Conservation (phyloP, 116 monocot species). For the Zostera marina region DNA sequence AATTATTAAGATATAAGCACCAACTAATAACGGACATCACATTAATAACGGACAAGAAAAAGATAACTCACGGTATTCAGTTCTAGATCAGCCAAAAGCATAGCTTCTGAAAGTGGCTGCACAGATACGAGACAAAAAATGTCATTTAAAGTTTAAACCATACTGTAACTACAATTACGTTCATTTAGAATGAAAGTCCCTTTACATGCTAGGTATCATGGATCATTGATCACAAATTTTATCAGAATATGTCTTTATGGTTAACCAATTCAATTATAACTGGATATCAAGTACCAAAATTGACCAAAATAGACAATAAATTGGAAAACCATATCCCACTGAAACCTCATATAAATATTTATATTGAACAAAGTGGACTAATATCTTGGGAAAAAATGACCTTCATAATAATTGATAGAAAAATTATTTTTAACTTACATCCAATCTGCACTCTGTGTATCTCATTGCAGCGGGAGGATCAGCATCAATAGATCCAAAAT, state of each 20-base stretch:
- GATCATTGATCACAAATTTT: background rate
- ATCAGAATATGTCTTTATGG: too few species aligned
- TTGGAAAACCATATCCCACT: background rate
- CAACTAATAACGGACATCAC: background rate
- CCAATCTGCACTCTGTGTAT: slow-evolving; percentile 96
- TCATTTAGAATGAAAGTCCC: background rate
- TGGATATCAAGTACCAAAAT: too few species aligned
- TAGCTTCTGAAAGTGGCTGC: slow-evolving; percentile 87
- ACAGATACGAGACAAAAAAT: slow-evolving; percentile 1
- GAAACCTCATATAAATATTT: background rate
- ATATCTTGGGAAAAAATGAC: background rate
- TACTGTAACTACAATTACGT: too few species aligned
- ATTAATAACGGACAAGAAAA: background rate
- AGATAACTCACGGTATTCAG: slow-evolving; percentile 53
- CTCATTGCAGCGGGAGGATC: slow-evolving; percentile 99
- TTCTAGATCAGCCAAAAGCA: slow-evolving; percentile 81
- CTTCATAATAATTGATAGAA: background rate
- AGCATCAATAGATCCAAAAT: slow-evolving; percentile 97
- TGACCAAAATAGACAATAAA: too few species aligned
- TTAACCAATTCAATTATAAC: too few species aligned
- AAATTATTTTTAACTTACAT: slow-evolving; percentile 35
- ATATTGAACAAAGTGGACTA: background rate
- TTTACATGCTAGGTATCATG: too few species aligned
- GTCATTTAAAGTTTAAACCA: too few species aligned
- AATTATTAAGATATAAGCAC: background rate